phyloP scores from a whole-genome alignment of 306 rosid species.

The Mucuna pruriens region DNA sequence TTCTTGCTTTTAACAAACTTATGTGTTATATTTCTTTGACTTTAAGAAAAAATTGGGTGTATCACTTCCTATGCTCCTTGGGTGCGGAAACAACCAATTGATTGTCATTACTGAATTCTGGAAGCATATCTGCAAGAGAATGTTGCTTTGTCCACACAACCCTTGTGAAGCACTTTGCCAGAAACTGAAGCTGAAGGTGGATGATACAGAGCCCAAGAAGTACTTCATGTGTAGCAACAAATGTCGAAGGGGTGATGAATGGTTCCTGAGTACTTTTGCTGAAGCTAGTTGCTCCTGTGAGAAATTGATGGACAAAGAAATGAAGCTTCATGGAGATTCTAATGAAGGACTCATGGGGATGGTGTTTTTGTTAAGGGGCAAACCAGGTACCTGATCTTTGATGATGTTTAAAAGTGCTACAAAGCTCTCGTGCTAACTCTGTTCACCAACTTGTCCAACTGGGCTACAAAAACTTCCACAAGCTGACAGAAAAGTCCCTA shows the following conservation, averaged over 20 bases:
- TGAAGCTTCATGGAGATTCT: slow-evolving; percentile 19
- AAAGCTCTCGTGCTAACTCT: slow-evolving; percentile 29
- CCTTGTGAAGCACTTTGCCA: slow-evolving; percentile 30
- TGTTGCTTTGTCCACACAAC: slow-evolving; percentile 41
- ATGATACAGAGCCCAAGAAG: slow-evolving; percentile 3
- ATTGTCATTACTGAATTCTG: not conserved
- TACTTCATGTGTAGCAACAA: slow-evolving; percentile 26
- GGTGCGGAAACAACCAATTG: not conserved
- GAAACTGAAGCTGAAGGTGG: slow-evolving; percentile 27
- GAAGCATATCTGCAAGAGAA: slow-evolving; percentile 35
- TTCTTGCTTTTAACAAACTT: too few relatives aligned
- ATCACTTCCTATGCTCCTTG: too few relatives aligned
- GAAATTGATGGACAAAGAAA: slow-evolving; percentile 41
- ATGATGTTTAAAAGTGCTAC: slow-evolving; percentile 35
- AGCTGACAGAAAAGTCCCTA: not conserved
- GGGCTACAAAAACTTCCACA: slow-evolving; percentile 33
- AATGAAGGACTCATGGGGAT: not conserved
- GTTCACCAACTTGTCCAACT: slow-evolving; percentile 16
- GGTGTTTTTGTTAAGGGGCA: slow-evolving; percentile 42
- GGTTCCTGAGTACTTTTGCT: slow-evolving; percentile 38
- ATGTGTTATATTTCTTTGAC: too few relatives aligned
- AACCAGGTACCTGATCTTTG: slow-evolving; percentile 29
- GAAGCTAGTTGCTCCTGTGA: slow-evolving; percentile 25
- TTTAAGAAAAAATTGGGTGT: too few relatives aligned
- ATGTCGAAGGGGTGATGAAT: not conserved